phyloP scores from a whole-genome alignment of 2,329 filamentous ascomycete genomes.

The Fusarium proliferatum region DNA sequence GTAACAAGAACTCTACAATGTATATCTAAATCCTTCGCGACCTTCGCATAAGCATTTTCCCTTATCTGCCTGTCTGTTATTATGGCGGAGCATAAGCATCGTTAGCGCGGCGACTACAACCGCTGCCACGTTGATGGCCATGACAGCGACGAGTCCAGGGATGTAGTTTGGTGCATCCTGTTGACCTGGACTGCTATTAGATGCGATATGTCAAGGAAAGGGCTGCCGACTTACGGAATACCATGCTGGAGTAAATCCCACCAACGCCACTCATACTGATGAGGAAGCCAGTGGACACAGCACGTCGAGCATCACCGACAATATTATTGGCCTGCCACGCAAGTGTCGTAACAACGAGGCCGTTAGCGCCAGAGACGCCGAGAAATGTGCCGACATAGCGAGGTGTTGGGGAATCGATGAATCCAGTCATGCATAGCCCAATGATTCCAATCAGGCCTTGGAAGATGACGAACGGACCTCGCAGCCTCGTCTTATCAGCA shows the following conservation, averaged over 20 bases:
- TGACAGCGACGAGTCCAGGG: constrained; percentile 18
- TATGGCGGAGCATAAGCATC: constrained; percentile 13
- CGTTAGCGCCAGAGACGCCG: constrained; percentile 20
- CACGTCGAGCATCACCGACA: constrained; percentile 19
- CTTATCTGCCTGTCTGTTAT: constrained; percentile 1
- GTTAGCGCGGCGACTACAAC: constrained; percentile 9
- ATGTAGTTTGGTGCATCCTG: constrained; percentile 32
- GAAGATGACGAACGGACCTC: constrained; percentile 26
- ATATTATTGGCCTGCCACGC: constrained; percentile 35
- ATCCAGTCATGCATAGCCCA: constrained; percentile 27
- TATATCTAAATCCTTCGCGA: constrained; percentile 21
- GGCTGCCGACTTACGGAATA: constrained; percentile 17
- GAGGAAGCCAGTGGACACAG: constrained; percentile 24
- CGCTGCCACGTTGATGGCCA: constrained; percentile 22
- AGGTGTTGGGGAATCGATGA: constrained; percentile 9
- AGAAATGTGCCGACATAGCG: constrained; percentile 29
- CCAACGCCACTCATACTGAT: constrained; percentile 31
- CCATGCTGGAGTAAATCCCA: constrained; percentile 34
- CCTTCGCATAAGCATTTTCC: background rate
- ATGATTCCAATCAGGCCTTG: constrained; percentile 27
- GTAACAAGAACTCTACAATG: background rate
- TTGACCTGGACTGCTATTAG: background rate
- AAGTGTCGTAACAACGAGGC: constrained; percentile 6
- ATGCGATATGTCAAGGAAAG: too few relatives aligned
- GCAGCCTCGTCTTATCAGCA: constrained; percentile 13